These are phyloP conservation scores for Taxillus chinensis DNA, from an alignment of 164 flowering plant genomes.

Conservation along the genomic window DNA sequence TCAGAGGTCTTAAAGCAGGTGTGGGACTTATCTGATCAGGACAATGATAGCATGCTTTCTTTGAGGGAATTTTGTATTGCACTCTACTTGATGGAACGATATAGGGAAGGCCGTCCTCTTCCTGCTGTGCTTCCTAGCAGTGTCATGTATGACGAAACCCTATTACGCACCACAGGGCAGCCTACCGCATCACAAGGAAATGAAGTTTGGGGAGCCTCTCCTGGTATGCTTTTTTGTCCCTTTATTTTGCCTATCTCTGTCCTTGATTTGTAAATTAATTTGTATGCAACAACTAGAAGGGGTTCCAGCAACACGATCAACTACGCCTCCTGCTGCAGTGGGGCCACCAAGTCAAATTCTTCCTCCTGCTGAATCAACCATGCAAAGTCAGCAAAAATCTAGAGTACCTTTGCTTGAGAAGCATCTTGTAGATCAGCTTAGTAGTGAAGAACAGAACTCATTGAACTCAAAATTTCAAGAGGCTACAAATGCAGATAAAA, in stretches of 20 bases:
- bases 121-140: conserved; percentile 2
- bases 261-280: not conserved
- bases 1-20: conserved; percentile 4
- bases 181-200: not conserved
- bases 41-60: conserved; percentile 4
- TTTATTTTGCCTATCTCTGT: not conserved
- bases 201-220: not conserved
- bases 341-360: not conserved
- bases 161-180: not conserved
- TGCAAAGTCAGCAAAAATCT: conserved; percentile 49
- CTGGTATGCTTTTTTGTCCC: not conserved
- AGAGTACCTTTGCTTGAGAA: conserved; percentile 80
- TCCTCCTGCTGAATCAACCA: conserved; percentile 15
- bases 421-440: conserved; percentile 72
- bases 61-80: conserved; percentile 2
- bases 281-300: not conserved
- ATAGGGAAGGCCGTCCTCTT: not conserved
- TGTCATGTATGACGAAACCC: conserved; percentile 1
- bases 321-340: not conserved
- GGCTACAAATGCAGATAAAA: conserved; percentile 72
- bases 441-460: conserved; percentile 72
- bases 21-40: conserved; percentile 5
- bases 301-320: not conserved
- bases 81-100: conserved; percentile 1
- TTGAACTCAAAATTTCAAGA: conserved; percentile 69